A percentile compares a stretch with the other conserved stretches of the same genome.
Conservation (phyloP, 805 yeast species). For the Candida yuanshanica region DNA sequence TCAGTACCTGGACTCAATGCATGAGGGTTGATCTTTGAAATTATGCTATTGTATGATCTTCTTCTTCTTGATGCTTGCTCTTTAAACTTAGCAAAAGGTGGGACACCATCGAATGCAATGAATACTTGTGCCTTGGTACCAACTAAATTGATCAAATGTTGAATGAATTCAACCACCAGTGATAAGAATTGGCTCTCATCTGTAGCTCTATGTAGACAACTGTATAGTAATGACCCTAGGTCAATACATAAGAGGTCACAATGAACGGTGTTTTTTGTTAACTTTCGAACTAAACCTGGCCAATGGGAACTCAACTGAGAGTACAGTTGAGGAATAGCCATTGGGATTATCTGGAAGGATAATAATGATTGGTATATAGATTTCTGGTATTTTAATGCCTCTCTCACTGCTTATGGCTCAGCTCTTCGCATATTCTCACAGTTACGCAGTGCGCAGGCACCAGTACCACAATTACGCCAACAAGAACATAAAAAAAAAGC, state of each 20-base stretch:
- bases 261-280: not conserved
- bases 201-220: slow-evolving; percentile 66
- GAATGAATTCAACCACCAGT: slow-evolving; percentile 30
- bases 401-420: too few relatives aligned
- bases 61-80: slow-evolving; percentile 90
- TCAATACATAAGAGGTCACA: slow-evolving; percentile 59
- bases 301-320: not conserved
- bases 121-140: slow-evolving; percentile 57
- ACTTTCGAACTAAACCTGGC: not conserved
- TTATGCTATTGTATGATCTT: slow-evolving; percentile 78
- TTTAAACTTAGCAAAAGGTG: slow-evolving; percentile 94
- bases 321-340: not conserved
- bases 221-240: slow-evolving; percentile 89
- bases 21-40: slow-evolving; percentile 76
- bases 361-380: too few relatives aligned
- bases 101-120: slow-evolving; percentile 97
- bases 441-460: too few relatives aligned
- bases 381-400: too few relatives aligned
- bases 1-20: slow-evolving; percentile 94
- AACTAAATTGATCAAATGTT: slow-evolving; percentile 33
- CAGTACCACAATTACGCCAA: too few relatives aligned
- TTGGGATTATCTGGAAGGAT: too few relatives aligned
- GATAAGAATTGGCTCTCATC: slow-evolving; percentile 71
- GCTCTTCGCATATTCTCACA: too few relatives aligned
- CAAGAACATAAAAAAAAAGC: too few relatives aligned